Evolutionary conservation across 2,329 filamentous ascomycete species (phyloP).

Genomic region (Scedosporium dehoogii): DNA sequence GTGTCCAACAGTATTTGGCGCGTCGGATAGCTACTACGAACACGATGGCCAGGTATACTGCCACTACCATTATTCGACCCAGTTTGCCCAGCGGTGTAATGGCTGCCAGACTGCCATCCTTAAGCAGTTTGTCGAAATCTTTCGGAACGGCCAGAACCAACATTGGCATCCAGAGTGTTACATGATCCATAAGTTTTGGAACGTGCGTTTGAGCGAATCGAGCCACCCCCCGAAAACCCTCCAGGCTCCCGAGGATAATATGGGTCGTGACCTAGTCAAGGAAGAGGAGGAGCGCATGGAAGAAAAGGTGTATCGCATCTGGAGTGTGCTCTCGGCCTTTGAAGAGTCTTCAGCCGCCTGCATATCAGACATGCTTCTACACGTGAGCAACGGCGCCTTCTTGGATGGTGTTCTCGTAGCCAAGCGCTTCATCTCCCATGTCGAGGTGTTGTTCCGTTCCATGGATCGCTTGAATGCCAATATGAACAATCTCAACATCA

Average conservation of each 20-base stretch:
- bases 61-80: conserved; percentile 97
- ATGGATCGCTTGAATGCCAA: conserved; percentile 75
- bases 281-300: conserved; percentile 90
- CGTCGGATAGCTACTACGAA: conserved; percentile 97
- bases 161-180: conserved; percentile 99
- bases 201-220: conserved; percentile 69
- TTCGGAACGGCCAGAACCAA: conserved; percentile 93
- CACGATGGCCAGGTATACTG: conserved; percentile 95
- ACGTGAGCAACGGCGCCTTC: conserved; percentile 96
- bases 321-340: conserved; percentile 94
- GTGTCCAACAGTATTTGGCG: conserved; percentile 94
- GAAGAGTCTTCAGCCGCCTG: conserved; percentile 96
- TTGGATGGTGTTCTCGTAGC: conserved; percentile 90
- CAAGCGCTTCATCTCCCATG: conserved; percentile 91
- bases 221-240: conserved; percentile 37
- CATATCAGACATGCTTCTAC: conserved; percentile 97
- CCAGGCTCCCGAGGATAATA: conserved; percentile 34
- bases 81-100: conserved; percentile 91
- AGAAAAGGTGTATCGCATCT: conserved; percentile 95
- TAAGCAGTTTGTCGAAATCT: conserved; percentile 99
- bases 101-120: conserved; percentile 95
- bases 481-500: conserved; percentile 33
- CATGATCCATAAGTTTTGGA: conserved; percentile 99
- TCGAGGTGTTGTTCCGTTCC: conserved; percentile 83
- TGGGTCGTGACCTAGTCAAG: conserved; percentile 66